Evolutionary conservation across 2,329 filamentous ascomycete species (phyloP).

Genomic region (Botryotinia calthae): DNA sequence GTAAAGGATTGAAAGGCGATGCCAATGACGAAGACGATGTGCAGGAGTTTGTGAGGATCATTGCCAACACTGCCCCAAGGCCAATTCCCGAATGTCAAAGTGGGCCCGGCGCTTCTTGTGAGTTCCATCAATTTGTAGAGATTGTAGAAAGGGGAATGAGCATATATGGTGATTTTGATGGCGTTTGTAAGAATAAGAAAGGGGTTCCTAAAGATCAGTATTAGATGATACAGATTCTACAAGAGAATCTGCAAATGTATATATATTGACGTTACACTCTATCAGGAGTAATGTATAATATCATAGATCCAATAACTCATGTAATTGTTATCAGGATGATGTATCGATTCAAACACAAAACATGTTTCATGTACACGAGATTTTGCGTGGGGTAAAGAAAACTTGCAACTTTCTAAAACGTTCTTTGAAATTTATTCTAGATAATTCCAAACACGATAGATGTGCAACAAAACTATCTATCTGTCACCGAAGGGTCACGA

Average conservation of each 20-base stretch:
- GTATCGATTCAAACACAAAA: not conserved
- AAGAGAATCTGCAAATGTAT: not conserved
- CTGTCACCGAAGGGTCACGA: not conserved
- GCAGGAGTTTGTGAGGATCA: constrained; percentile 51
- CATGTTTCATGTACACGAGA: not conserved
- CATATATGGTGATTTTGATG: constrained; percentile 36
- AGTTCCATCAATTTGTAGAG: constrained; percentile 43
- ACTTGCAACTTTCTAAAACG: not conserved
- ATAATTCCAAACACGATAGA: constrained; percentile 2
- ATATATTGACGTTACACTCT: not conserved
- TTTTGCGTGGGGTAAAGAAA: not conserved
- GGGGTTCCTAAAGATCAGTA: constrained; percentile 17
- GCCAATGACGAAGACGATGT: constrained; percentile 47
- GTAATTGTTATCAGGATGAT: not conserved
- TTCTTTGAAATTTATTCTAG: not conserved
- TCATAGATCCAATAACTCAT: not conserved
- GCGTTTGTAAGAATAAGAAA: constrained; percentile 32
- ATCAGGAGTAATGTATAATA: not conserved
- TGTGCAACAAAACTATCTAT: constrained; percentile 7
- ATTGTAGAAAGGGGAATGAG: constrained; percentile 45
- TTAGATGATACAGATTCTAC: not conserved
- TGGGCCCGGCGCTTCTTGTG: constrained; percentile 52
- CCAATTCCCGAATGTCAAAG: constrained; percentile 48
- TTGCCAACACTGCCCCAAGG: constrained; percentile 52
- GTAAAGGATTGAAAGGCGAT: constrained; percentile 51